Conservation (phyloP, 257 asterid species). For the Solanum medicagineum region DNA sequence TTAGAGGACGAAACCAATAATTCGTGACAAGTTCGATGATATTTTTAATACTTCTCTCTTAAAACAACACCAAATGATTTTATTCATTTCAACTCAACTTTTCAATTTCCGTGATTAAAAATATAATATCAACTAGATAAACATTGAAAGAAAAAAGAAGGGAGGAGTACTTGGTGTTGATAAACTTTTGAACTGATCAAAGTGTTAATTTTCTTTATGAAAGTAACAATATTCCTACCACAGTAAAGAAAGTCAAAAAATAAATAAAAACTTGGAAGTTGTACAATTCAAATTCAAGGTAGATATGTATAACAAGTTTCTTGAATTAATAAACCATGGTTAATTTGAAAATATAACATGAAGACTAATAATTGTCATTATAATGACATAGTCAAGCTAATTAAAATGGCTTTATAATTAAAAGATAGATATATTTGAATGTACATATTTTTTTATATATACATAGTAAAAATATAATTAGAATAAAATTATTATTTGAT, state of each 20-base stretch:
- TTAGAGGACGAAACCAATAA: no score
- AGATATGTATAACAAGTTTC: neutral
- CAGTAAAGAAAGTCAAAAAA: neutral
- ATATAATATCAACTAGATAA: neutral
- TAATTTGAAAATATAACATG: neutral
- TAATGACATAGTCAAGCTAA: neutral
- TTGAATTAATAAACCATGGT: neutral
- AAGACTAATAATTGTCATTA: neutral
- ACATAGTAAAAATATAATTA: no score
- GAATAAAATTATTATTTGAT: no score
- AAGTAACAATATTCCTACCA: neutral
- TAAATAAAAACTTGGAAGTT: neutral
- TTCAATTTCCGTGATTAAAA: neutral
- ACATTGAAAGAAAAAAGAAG: neutral
- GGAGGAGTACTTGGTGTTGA: neutral
- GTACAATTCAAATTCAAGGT: neutral
- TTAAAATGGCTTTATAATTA: neutral
- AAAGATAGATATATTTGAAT: no score
- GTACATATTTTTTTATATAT: no score
- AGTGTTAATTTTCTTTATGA: neutral
- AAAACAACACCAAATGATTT: fast-evolving
- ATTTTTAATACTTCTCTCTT: no score
- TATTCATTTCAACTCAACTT: neutral
- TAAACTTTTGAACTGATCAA: neutral
- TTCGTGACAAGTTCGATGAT: no score